Evolutionary conservation across 2,329 filamentous ascomycete species (phyloP).

Genomic region (Podosphaera xanthii): DNA sequence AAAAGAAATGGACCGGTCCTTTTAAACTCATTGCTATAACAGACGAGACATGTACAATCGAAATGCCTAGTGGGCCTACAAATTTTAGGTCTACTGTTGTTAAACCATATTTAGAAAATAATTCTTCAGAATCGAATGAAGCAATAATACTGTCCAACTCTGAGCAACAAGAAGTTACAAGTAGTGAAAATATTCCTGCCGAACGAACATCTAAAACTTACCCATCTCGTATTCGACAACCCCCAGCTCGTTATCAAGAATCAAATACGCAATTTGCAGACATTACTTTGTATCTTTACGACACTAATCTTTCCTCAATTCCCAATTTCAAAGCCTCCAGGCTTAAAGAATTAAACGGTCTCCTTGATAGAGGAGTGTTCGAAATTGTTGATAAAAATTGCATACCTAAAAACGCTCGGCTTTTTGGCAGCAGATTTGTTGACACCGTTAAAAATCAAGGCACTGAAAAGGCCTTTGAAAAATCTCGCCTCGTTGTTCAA

Average conservation of each 20-base stretch:
- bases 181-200: no score
- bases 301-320: no score
- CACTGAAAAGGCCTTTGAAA: constrained; percentile 2
- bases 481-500: constrained; percentile 2
- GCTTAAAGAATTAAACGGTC: not conserved
- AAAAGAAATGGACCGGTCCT: not conserved
- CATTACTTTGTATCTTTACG: no score
- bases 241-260: no score
- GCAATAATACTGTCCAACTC: no score
- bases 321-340: not conserved
- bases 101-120: no score
- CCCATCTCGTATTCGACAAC: no score
- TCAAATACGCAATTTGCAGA: no score
- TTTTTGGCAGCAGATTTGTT: constrained; percentile 4
- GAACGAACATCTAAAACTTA: no score
- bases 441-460: constrained; percentile 5
- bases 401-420: not conserved
- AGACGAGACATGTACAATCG: not conserved
- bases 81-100: not conserved
- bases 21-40: not conserved
- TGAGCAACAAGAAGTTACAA: no score
- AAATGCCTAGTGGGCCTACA: not conserved
- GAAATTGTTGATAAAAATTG: not conserved
- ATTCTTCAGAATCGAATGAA: no score
- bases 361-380: not conserved